These are phyloP conservation scores for Pezicula rhizophila DNA, from an alignment of 2,329 filamentous ascomycete genomes.

Conservation along the genomic window DNA sequence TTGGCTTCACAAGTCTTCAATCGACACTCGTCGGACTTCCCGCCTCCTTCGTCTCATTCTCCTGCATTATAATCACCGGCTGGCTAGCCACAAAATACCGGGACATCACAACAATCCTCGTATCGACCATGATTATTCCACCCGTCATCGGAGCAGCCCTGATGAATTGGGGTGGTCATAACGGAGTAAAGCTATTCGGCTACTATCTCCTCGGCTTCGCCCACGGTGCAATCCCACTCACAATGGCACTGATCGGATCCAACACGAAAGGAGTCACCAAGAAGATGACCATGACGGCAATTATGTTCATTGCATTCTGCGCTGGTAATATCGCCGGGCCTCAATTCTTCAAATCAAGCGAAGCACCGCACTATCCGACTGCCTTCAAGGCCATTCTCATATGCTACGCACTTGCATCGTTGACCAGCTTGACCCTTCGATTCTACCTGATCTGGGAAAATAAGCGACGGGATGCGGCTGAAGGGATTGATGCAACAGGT, in stretches of 20 bases:
- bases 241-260: constrained; percentile 23
- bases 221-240: constrained; percentile 23
- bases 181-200: constrained; percentile 22
- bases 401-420: constrained; percentile 15
- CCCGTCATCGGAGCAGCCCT: constrained; percentile 21
- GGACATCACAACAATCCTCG: constrained; percentile 17
- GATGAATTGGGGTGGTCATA: constrained; percentile 16
- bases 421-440: constrained; percentile 15
- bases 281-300: constrained; percentile 25
- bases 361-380: constrained; percentile 17
- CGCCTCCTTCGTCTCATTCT: constrained; percentile 14
- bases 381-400: constrained; percentile 23
- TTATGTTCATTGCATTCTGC: constrained; percentile 21
- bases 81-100: constrained; percentile 30
- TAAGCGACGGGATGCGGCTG: constrained; percentile 30
- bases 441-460: constrained; percentile 19
- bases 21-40: constrained; percentile 24
- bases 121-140: constrained; percentile 15
- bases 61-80: constrained; percentile 15
- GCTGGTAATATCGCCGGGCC: constrained; percentile 22
- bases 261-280: constrained; percentile 27
- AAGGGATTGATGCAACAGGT: constrained; percentile 40
- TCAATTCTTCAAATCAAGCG: constrained; percentile 8
- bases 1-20: constrained; percentile 29
- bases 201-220: constrained; percentile 27